Conservation (phyloP, 805 yeast genomes). For the Ogataea populi-albae region DNA sequence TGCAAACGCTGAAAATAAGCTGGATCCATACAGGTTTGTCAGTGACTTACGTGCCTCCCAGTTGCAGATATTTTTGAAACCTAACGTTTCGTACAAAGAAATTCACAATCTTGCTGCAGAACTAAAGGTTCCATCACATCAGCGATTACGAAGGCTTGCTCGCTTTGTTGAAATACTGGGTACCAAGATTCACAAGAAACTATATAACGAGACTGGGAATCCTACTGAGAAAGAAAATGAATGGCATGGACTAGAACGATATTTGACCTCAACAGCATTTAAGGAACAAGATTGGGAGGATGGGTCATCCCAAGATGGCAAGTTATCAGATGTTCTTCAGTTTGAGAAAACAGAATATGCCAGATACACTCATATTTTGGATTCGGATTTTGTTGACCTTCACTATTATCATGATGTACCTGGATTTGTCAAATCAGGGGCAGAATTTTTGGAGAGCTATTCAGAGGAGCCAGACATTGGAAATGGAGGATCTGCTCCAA, state of each 20-base stretch:
- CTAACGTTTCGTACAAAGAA: slow-evolving; percentile 63
- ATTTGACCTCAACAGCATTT: slow-evolving; percentile 35
- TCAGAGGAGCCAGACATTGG: slow-evolving; percentile 54
- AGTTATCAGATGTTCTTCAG: slow-evolving; percentile 25
- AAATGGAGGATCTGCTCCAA: slow-evolving; percentile 56
- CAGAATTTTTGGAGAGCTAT: slow-evolving; percentile 22
- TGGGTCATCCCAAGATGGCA: slow-evolving; percentile 2
- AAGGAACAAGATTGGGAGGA: slow-evolving; percentile 32
- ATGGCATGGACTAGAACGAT: slow-evolving; percentile 81
- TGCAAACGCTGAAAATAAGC: slow-evolving; percentile 37
- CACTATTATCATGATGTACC: slow-evolving; percentile 70
- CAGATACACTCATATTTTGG: slow-evolving; percentile 65
- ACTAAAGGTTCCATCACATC: not conserved
- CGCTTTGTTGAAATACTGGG: slow-evolving; percentile 3
- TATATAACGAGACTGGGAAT: slow-evolving; percentile 1
- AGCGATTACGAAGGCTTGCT: slow-evolving; percentile 3
- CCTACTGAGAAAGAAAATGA: slow-evolving; percentile 17
- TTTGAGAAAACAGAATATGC: slow-evolving; percentile 71
- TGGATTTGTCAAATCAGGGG: slow-evolving; percentile 50
- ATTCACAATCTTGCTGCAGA: slow-evolving; percentile 13
- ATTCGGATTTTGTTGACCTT: slow-evolving; percentile 53
- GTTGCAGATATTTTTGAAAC: slow-evolving; percentile 59
- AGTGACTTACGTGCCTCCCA: slow-evolving; percentile 45
- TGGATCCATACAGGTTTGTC: slow-evolving; percentile 56
- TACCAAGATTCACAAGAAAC: slow-evolving; percentile 3